Evolutionary conservation across 352 stramenopile genomes (phyloP).

Genomic region (Globisporangium irregulare): DNA sequence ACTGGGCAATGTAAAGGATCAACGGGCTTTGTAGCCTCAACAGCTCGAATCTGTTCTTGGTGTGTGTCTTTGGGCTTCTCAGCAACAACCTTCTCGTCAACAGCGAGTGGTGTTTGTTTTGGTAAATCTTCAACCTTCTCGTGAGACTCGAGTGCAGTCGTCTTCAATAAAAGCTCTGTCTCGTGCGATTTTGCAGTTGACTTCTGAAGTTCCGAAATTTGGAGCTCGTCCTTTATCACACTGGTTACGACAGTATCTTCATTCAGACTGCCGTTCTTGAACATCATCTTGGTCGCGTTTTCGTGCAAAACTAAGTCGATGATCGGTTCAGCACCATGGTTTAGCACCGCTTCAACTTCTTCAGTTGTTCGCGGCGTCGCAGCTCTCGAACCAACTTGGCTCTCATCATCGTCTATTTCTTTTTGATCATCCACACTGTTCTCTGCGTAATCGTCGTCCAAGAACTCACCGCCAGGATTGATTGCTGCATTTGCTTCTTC

Average conservation of each 20-base stretch:
- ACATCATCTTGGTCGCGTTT: not conserved
- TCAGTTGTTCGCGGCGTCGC: not conserved
- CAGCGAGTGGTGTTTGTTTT: not conserved
- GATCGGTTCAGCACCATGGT: not conserved
- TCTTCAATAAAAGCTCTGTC: not conserved
- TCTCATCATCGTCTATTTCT: slow-evolving; percentile 4
- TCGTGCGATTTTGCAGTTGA: not conserved
- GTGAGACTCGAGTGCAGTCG: not conserved
- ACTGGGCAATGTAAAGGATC: not conserved
- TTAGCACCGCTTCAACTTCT: not conserved
- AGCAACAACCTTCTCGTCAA: not conserved
- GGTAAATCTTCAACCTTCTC: not conserved
- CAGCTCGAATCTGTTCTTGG: not conserved
- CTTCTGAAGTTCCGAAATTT: not conserved
- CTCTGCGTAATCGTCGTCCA: slow-evolving; percentile 1
- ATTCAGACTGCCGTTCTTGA: not conserved
- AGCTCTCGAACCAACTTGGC: not conserved
- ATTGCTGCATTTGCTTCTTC: not conserved
- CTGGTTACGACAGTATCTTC: not conserved
- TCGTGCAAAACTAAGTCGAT: not conserved
- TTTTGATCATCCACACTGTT: slow-evolving; percentile 10
- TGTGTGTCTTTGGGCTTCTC: not conserved
- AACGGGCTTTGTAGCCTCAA: not conserved
- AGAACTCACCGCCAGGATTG: not conserved
- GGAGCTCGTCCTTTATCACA: not conserved